Conservation (phyloP, 1,284 basidiomycete genomes). For the Leccinum solheimii region DNA sequence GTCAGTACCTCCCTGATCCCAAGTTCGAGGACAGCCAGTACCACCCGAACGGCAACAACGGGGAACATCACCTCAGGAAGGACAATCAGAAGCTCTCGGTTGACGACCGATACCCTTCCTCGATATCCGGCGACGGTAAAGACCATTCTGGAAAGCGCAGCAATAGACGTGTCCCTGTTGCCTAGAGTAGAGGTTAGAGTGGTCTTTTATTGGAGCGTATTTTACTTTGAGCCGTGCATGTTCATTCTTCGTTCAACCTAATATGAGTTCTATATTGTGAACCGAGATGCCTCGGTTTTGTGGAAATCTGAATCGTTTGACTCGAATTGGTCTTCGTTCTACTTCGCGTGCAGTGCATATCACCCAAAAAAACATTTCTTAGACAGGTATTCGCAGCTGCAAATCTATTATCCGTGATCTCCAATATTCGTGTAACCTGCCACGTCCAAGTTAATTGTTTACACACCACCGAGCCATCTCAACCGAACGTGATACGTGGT, state of each 20-base stretch:
- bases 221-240: conserved; percentile 9
- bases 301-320: neutral
- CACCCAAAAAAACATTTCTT: too few relatives aligned
- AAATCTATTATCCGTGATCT: too few relatives aligned
- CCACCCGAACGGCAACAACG: conserved; percentile 1
- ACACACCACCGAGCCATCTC: too few relatives aligned
- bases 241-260: conserved; percentile 14
- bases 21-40: conserved; percentile 7
- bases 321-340: neutral
- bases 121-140: conserved; percentile 13
- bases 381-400: too few relatives aligned
- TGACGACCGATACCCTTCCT: conserved; percentile 9
- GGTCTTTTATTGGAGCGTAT: neutral
- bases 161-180: neutral
- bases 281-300: neutral
- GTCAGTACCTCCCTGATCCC: conserved; percentile 7
- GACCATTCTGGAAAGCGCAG: conserved; percentile 3
- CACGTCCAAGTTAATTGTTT: too few relatives aligned
- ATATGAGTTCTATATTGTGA: neutral
- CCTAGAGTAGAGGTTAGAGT: neutral
- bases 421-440: too few relatives aligned
- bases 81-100: neutral
- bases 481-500: too few relatives aligned
- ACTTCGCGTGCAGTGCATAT: neutral
- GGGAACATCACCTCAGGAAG: conserved; percentile 9